Evolutionary conservation across 345 rosid species (phyloP).

Genomic region (Trapa incisa): DNA sequence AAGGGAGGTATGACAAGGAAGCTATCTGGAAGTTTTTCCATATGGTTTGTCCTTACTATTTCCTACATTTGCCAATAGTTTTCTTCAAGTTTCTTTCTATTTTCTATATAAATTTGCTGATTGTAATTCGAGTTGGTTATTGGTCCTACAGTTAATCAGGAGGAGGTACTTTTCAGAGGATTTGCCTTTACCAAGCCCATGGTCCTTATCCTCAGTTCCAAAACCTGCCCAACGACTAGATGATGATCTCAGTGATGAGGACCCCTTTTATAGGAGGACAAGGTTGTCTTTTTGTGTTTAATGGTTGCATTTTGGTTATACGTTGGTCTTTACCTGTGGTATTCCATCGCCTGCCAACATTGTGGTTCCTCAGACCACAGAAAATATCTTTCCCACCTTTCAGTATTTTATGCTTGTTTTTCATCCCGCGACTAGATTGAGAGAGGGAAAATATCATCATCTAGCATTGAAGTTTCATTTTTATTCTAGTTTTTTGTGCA

Average conservation of each 20-base stretch:
- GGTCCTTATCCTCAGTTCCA: constrained; percentile 57
- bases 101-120: not conserved
- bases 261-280: constrained; percentile 40
- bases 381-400: not conserved
- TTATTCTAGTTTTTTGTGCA: no score
- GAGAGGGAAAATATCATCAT: not conserved
- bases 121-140: not conserved
- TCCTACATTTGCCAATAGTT: not conserved
- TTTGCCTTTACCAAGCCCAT: constrained; percentile 50
- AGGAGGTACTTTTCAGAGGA: constrained; percentile 91
- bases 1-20: constrained; percentile 94
- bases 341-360: no score
- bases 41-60: constrained; percentile 33
- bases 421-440: not conserved
- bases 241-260: constrained; percentile 58
- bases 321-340: not conserved
- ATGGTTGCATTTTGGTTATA: not conserved
- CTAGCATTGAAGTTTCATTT: no score
- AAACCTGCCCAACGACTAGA: constrained; percentile 60
- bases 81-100: not conserved
- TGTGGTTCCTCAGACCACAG: not conserved
- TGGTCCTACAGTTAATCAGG: constrained; percentile 61
- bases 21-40: constrained; percentile 72
- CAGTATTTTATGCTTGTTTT: not conserved
- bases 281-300: constrained; percentile 30